Evolutionary conservation across 2,329 filamentous ascomycete species (phyloP).

Genomic region (Cladophialophora immunda): DNA sequence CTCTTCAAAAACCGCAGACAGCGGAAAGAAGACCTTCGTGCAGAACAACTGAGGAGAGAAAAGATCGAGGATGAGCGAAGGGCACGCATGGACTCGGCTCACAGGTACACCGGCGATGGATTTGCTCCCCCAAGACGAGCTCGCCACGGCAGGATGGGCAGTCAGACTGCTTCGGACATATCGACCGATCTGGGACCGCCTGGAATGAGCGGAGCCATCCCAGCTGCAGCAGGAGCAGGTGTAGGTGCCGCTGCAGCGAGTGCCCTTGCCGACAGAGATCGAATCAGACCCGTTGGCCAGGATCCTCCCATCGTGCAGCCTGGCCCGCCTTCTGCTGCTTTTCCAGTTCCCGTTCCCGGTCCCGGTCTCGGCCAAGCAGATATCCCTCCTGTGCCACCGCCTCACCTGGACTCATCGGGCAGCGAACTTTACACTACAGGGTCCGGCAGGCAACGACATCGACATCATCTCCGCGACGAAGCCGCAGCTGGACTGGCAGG

Average conservation of each 20-base stretch:
- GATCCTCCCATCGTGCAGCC: constrained; percentile 45
- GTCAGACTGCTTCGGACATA: constrained; percentile 40
- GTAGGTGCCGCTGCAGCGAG: constrained; percentile 37
- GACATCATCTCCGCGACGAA: constrained; percentile 43
- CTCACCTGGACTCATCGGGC: constrained; percentile 51
- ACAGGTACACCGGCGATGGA: constrained; percentile 76
- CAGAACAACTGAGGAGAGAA: constrained; percentile 62
- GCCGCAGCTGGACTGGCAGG: constrained; percentile 47
- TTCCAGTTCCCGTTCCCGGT: constrained; percentile 30
- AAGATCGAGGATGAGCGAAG: constrained; percentile 63
- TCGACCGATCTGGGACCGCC: constrained; percentile 36
- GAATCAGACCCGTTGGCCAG: constrained; percentile 43
- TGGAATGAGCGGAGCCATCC: constrained; percentile 33
- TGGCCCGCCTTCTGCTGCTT: constrained; percentile 40
- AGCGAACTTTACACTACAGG: constrained; percentile 45
- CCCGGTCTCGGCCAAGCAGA: constrained; percentile 31
- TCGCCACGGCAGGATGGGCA: constrained; percentile 37
- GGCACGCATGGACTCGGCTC: constrained; percentile 62
- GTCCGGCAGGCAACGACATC: constrained; percentile 40
- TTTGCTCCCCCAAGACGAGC: constrained; percentile 48
- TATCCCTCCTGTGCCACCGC: constrained; percentile 52
- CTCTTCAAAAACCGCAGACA: constrained; percentile 68
- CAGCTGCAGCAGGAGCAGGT: constrained; percentile 32
- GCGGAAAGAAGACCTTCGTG: constrained; percentile 66
- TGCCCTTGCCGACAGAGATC: constrained; percentile 39